Base-by-base conservation (phyloP, 257 asterid genomes). In the Craterostigma plantagineum region DNA sequence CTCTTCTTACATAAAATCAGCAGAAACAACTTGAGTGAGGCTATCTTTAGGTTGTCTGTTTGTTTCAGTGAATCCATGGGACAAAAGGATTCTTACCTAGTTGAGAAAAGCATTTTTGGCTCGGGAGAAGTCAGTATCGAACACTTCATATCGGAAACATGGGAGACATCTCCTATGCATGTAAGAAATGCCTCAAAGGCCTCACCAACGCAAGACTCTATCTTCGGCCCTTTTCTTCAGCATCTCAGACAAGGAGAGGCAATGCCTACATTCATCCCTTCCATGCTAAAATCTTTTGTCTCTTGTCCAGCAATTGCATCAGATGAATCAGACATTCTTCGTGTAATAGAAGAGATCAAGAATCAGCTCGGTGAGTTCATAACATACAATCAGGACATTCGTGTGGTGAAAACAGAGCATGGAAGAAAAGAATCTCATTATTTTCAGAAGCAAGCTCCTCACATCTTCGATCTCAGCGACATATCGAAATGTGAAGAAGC, bases 261-360 rank as follows among this genome's bases (percentile, higher is more conserved):
- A 27, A 59, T 67, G 18, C 54, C 63, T 48, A 45, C 59, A 46
- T 34, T 54, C 50, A 62, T 79, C 59, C 65, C 72, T 50, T 59
- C 82, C 43, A 38, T 79, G 41, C 66, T 82, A 41, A 56, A 65
- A 48, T 34, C 63, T 52, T 41, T 65, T 35, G 59, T 70, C 57
- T 71, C 85, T 44, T 79, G 91, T 55, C 92, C 86, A 10, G 76
- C 82, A 16, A 68, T 76, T 54, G 53, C 63, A 16, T 76, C 92
- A 7, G 92, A 76, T 50, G 91, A 76, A 46, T 69, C 70, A 14
- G 58, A 69, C 39, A 55, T 79, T 59, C 74, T 73, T 54, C 66
- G 54, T 46, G 66, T 83, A 56, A 45, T 76, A 35, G 61, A 68
- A 36, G 83, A 76, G 37, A 73, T 69, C 44, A 69, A 60, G 46